Conservation (phyloP, 805 yeast species). For the Lipomyces chichibuensis region DNA sequence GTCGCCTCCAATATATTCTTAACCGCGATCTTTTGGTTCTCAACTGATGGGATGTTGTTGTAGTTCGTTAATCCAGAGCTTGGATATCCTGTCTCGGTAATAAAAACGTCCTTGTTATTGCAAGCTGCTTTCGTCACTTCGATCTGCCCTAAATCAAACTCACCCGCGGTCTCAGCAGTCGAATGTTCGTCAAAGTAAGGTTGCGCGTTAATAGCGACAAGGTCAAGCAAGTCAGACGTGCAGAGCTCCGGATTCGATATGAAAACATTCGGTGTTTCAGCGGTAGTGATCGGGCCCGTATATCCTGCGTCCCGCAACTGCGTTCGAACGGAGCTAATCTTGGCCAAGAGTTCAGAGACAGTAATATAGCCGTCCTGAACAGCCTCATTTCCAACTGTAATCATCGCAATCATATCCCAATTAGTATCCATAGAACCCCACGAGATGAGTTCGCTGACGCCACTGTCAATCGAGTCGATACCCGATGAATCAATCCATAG, state of each 20-base stretch:
- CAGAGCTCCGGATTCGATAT: slow-evolving; percentile 69
- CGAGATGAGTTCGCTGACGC: slow-evolving; percentile 57
- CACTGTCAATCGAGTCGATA: slow-evolving; percentile 66
- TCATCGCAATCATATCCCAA: slow-evolving; percentile 75
- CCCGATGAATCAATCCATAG: slow-evolving; percentile 74
- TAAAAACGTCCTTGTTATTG: slow-evolving; percentile 59
- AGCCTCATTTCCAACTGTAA: slow-evolving; percentile 86
- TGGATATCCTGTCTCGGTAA: slow-evolving; percentile 98
- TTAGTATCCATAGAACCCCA: slow-evolving; percentile 52
- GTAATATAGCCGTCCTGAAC: slow-evolving; percentile 63
- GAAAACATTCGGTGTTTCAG: slow-evolving; percentile 86
- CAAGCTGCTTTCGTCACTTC: slow-evolving; percentile 59
- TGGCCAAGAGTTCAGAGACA: slow-evolving; percentile 62
- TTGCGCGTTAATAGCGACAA: slow-evolving; percentile 83
- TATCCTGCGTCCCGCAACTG: slow-evolving; percentile 70
- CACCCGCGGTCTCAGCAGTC: slow-evolving; percentile 69
- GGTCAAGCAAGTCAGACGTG: slow-evolving; percentile 64
- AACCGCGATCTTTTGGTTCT: slow-evolving; percentile 67
- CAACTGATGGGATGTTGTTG: slow-evolving; percentile 75
- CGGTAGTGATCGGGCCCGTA: slow-evolving; percentile 73
- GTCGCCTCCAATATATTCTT: slow-evolving; percentile 60
- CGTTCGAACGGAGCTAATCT: slow-evolving; percentile 66
- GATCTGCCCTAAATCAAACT: slow-evolving; percentile 67
- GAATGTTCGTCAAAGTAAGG: slow-evolving; percentile 73
- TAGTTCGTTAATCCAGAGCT: slow-evolving; percentile 77